Base-by-base conservation (phyloP, 352 stramenopile species). In the Globisporangium irregulare region DNA sequence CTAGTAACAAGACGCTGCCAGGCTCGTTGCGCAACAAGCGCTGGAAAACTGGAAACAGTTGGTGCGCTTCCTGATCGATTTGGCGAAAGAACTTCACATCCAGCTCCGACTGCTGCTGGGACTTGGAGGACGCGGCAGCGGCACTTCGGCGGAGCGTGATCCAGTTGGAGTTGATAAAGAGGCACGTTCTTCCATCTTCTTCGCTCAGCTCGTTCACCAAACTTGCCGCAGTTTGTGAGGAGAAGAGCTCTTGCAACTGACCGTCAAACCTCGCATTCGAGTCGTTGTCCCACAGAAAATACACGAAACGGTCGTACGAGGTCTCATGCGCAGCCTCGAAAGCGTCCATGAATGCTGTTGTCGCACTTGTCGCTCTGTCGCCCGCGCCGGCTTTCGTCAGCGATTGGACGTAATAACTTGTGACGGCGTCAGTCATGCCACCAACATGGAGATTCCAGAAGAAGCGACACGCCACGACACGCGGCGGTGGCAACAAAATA, bases 391-490 rank as follows among this genome's bases (percentile, higher is more conserved):
- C 60, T 25, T 41, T 48, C 10, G 41, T 36, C 34, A 71, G 59
- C 15, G 55, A 34, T 43, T 66, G 58, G 4, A 48, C 50, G n/a
- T 38, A 61, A 20, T 20, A 18, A 22, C 34, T 20, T 1, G 18
- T 56, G 12, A 34, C n/a, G 15, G n/a, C 18, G 10, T 60, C 58
- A 24, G 29, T 32, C 18, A 61, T 60, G 24, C 24, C n/a, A n/a
- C 63, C 75, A 4, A 91, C 8, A 60, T 79, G 82, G 14, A 89
- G 75, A 68, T 89, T 91, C 75, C 78, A 86, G 58, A 90, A 89
- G 2, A 90, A 60, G 6, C 79, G 77, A 0, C 67, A 70, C 0
- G 69, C 58, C 7, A 72, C 67, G 5, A 64, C 24, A 15, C n/a
- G 32, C 8, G 32, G 43, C 25, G 20, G 20, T 18, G 64, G 0